Base-by-base conservation (phyloP, 2,329 filamentous ascomycete species). In the Fusarium chuoi region DNA sequence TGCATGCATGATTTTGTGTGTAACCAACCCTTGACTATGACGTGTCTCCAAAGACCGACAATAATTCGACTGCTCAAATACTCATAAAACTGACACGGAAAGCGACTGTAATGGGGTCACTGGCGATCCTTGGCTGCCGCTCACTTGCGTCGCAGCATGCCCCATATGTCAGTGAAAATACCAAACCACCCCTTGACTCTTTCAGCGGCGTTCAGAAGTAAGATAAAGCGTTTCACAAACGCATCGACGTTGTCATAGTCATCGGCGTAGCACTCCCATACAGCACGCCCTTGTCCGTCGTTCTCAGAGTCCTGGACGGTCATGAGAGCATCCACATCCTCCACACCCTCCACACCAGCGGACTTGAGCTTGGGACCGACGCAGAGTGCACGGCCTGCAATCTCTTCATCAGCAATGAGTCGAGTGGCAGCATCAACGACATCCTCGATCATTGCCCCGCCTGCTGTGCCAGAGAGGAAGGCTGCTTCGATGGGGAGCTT, bases 381-480 rank as follows among this genome's bases (percentile, higher is more conserved):
- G 36, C 86, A 83, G 57, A 93, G 81, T 7, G 86, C 85, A 62
- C 90, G 83, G 5, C 91, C 91, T 14, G 86, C 81, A 52, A 92
- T 86, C 36, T 81, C 79, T 42, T 86, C 85, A 76, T 92, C 89
- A 1, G 90, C 89, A 51, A 90, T 85, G 39, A 93, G 83, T 48
- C 90, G 84, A 22, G 89, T 92, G 0, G 84, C 89, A 7, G 90
- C 90, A 69, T 92, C 89, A 5, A 93, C 85, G 3, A 93, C 91
- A 76, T 92, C 89, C 38, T 85, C 86, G 42, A 87, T 79, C 46
- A 84, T 83, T 4, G 87, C 89, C 70, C 87, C 82, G 5, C 84
- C 87, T 2, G 81, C 78, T 18, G 75, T 76, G 20, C 91, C 91
- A 0, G 90, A 87, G 6, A 93, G 83, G 22, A 91, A 66, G 5